Evolutionary conservation across 495 filamentous ascomycete genomes (phyloP).

Genomic region (Penicillium coprophilum): DNA sequence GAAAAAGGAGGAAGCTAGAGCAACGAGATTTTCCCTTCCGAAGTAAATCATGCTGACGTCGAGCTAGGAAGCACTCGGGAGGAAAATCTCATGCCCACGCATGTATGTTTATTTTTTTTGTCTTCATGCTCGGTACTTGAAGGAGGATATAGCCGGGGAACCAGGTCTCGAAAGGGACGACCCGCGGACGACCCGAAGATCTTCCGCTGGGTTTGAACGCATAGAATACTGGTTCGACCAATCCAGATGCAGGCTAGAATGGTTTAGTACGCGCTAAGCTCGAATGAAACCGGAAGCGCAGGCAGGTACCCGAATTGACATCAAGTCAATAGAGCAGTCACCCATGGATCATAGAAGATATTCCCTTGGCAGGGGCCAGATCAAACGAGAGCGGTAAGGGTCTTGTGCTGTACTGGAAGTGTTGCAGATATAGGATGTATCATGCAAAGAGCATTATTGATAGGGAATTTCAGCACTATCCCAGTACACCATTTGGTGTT

Average conservation of each 20-base stretch:
- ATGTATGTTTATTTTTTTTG: neutral
- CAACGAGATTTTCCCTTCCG: neutral
- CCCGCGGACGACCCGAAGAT: slow-evolving; percentile 14
- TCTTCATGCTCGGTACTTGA: neutral
- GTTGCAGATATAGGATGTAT: neutral
- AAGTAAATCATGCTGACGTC: slow-evolving; percentile 42
- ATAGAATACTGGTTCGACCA: slow-evolving; percentile 22
- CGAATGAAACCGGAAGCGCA: neutral
- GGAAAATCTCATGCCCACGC: neutral
- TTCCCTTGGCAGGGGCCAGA: slow-evolving; percentile 15
- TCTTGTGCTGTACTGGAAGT: neutral
- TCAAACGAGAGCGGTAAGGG: neutral
- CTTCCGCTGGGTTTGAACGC: slow-evolving; percentile 26
- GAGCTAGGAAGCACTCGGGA: slow-evolving; percentile 23
- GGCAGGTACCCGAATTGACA: neutral
- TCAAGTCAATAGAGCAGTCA: neutral
- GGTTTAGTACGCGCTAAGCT: slow-evolving; percentile 2
- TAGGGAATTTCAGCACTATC: neutral
- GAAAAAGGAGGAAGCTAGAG: neutral
- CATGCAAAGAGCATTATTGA: neutral
- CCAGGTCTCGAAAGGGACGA: slow-evolving; percentile 10
- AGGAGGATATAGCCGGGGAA: neutral
- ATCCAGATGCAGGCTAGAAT: slow-evolving; percentile 44
- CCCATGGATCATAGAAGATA: slow-evolving; percentile 7
- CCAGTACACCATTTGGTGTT: neutral